These are phyloP conservation scores for Candida vaughaniae DNA, from an alignment of 805 yeast genomes.

Conservation along the genomic window DNA sequence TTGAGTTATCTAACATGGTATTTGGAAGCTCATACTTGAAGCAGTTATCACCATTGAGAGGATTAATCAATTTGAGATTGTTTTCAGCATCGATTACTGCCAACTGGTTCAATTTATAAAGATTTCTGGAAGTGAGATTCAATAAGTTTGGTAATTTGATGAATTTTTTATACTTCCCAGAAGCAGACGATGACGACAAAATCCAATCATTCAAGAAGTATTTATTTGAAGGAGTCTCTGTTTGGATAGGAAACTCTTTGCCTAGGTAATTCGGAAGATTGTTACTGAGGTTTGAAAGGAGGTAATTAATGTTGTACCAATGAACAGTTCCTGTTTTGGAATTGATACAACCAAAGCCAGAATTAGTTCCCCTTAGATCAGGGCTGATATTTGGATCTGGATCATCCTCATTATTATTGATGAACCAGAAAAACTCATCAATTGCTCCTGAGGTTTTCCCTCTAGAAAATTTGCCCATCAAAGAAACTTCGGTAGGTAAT, in stretches of 20 bases:
- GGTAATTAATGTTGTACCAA: slow-evolving; percentile 52
- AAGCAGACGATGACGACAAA: slow-evolving; percentile 29
- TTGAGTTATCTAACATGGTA: slow-evolving; percentile 4
- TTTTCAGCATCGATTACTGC: slow-evolving; percentile 32
- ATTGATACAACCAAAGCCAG: slow-evolving; percentile 53
- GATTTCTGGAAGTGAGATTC: slow-evolving; percentile 11
- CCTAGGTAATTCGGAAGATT: slow-evolving; percentile 29
- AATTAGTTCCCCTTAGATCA: slow-evolving; percentile 25
- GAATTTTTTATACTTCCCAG: slow-evolving; percentile 11
- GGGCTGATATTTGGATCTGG: slow-evolving; percentile 16
- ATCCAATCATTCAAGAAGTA: slow-evolving; percentile 46
- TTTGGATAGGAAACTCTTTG: slow-evolving; percentile 10
- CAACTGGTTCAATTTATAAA: slow-evolving; percentile 22
- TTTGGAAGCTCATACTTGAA: slow-evolving; percentile 44
- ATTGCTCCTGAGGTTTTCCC: slow-evolving; percentile 63
- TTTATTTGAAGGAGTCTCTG: slow-evolving; percentile 1
- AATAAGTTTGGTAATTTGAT: slow-evolving; percentile 27
- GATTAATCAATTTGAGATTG: slow-evolving; percentile 32
- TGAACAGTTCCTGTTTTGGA: slow-evolving; percentile 59
- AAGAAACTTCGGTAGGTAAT: slow-evolving; percentile 47
- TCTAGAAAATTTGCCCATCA: slow-evolving; percentile 57
- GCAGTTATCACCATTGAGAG: slow-evolving; percentile 37
- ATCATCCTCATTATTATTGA: slow-evolving; percentile 35
- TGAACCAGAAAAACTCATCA: slow-evolving; percentile 53
- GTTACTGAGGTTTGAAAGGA: slow-evolving; percentile 28